These are phyloP conservation scores for Barnettozyma botsteinii DNA, from an alignment of 805 yeast genomes.

Conservation along the genomic window DNA sequence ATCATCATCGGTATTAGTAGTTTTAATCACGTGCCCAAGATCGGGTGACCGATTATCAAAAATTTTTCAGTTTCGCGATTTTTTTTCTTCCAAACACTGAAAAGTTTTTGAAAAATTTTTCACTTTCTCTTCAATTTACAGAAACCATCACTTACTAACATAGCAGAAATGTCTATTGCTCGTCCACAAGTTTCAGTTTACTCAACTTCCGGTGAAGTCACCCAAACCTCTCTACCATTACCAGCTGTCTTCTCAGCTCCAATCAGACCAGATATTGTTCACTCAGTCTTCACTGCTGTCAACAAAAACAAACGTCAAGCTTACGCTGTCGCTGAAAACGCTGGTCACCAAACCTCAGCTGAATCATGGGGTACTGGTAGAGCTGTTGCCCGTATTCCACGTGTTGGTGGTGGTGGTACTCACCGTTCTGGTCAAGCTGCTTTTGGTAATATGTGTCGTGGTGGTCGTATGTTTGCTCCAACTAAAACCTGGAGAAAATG, in stretches of 20 bases:
- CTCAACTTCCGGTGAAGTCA: slow-evolving; percentile 80
- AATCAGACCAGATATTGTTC: slow-evolving; percentile 99
- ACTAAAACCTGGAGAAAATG: slow-evolving; percentile 99
- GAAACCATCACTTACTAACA: slow-evolving; percentile 15
- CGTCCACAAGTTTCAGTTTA: slow-evolving; percentile 98
- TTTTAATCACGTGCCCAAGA: too few relatives aligned
- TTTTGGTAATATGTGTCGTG: slow-evolving; percentile 99
- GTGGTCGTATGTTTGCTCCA: slow-evolving; percentile 99
- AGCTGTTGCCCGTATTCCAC: slow-evolving; percentile 99
- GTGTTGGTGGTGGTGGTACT: slow-evolving; percentile 99
- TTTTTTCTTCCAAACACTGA: not conserved
- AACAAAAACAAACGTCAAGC: slow-evolving; percentile 99
- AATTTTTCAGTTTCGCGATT: not conserved
- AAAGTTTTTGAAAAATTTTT: slow-evolving; percentile 9
- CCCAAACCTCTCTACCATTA: slow-evolving; percentile 79
- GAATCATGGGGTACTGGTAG: slow-evolving; percentile 99
- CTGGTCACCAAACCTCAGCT: slow-evolving; percentile 99
- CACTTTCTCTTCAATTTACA: slow-evolving; percentile 1
- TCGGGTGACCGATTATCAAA: not conserved
- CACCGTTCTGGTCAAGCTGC: slow-evolving; percentile 99
- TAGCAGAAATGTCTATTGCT: slow-evolving; percentile 44
- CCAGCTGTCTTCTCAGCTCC: slow-evolving; percentile 99
- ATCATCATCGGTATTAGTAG: too few relatives aligned
- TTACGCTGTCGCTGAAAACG: slow-evolving; percentile 98
- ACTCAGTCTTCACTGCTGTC: slow-evolving; percentile 95